Conservation (phyloP, 2,329 filamentous ascomycete genomes). For the Fonsecaea multimorphosa region DNA sequence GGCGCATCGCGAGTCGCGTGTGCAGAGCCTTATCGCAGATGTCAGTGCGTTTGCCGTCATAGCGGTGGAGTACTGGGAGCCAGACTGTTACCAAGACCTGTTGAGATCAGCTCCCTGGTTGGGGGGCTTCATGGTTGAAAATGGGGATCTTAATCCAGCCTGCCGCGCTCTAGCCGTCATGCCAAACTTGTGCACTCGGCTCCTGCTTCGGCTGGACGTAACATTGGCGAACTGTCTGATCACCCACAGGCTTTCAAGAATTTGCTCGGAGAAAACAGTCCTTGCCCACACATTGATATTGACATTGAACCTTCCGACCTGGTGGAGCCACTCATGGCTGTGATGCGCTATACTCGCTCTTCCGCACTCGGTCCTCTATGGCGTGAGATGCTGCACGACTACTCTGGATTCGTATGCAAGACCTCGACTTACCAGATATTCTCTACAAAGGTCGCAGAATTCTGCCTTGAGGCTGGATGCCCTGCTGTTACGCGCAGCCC, state of each 20-base stretch:
- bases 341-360: neutral
- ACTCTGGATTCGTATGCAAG: neutral
- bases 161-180: neutral
- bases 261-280: neutral
- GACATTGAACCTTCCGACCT: no score
- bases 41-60: neutral
- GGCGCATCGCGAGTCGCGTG: neutral
- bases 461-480: neutral
- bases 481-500: neutral
- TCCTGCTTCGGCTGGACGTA: neutral
- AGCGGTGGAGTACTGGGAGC: neutral
- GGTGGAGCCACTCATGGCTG: neutral
- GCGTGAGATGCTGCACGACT: neutral
- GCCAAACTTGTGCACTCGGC: neutral
- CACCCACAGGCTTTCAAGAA: neutral
- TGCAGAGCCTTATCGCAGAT: neutral
- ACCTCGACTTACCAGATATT: neutral
- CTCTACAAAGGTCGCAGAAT: neutral
- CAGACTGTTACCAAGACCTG: neutral
- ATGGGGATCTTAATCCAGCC: neutral
- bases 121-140: neutral
- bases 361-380: neutral
- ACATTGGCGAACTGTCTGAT: neutral
- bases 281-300: no score
- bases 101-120: neutral